Evolutionary conservation across 768 basidiomycete genomes (phyloP), one percentile per base, ranked within the genome.

Genomic region (Collybia mongolica): DNA sequence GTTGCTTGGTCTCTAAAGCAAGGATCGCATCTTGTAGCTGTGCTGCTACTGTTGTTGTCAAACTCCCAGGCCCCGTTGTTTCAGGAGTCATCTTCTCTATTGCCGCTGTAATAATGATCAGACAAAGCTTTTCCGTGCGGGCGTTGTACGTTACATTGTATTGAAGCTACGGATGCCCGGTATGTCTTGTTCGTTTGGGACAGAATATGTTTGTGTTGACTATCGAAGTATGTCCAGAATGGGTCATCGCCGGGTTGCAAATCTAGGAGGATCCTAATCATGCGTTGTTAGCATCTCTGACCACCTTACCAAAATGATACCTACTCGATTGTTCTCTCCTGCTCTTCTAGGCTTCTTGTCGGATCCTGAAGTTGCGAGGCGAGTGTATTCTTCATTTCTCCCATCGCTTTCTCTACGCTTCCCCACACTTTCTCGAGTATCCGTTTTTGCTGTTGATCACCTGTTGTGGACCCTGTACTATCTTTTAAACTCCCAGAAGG

Each of bases 351-450:
- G 40, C 81, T 84, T 44, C 91, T 79, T 44, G 72, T 77, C 3
- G 87, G 79, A 58, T 98, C 93, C 65, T 90, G 84, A 39, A 99
- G 67, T 59, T 93, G 85, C n/a, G 77, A 76, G 48, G 87, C 67
- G 15, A 98, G 75, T 22, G 84, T 80, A 43, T 75, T 82, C 55
- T 84, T 80, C 91, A 99, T 92, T 67, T 96, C 93, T 23, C 75
- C 76, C 85, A 98, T 95, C 38, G 93, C 92, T 65, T 88, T 92
- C 70, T 98, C 96, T 15, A 98, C 94, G 41, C 85, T 93, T 1
- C 72, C 77, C 97, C 97, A 99, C 2, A 98, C 93, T 68, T 95
- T 98, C 54, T 98, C 93, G 41, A 98, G 80, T 47, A 99, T 89
- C 20, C 95, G 83, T 60, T 86, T 89, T 69, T 96, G 93, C 63